These are phyloP conservation scores for Tetrapisispora iriomotensis DNA, from an alignment of 805 yeast genomes.

Conservation along the genomic window DNA sequence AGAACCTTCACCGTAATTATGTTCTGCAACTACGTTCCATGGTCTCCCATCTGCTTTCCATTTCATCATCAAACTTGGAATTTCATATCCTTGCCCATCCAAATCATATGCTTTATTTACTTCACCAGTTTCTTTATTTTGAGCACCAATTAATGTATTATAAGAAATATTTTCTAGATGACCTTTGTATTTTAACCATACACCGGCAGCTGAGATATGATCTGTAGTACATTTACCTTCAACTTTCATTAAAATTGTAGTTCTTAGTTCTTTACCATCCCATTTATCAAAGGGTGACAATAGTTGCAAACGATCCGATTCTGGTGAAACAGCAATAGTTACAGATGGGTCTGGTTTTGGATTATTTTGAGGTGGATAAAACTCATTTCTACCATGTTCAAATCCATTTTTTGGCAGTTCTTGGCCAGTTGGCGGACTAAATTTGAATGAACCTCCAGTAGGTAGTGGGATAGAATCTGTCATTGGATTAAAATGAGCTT, in stretches of 20 bases:
- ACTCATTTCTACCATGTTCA: constrained; percentile 59
- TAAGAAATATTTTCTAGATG: constrained; percentile 91
- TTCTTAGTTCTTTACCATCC: constrained; percentile 73
- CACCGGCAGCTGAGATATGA: constrained; percentile 98
- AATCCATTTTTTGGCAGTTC: constrained; percentile 80
- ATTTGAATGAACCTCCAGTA: constrained; percentile 66
- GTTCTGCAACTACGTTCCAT: constrained; percentile 95
- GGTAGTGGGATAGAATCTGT: constrained; percentile 70
- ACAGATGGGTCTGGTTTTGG: constrained; percentile 43
- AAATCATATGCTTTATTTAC: constrained; percentile 84
- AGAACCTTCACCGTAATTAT: constrained; percentile 97
- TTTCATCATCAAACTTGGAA: constrained; percentile 94
- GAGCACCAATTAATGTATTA: constrained; percentile 94
- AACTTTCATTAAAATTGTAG: constrained; percentile 75
- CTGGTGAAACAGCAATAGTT: constrained; percentile 63
- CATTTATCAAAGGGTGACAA: constrained; percentile 83
- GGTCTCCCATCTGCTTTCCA: constrained; percentile 82
- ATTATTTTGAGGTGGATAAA: constrained; percentile 42
- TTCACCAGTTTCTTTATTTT: constrained; percentile 92
- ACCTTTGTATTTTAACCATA: constrained; percentile 97
- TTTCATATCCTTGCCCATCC: constrained; percentile 65
- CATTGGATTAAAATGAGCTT: constrained; percentile 82
- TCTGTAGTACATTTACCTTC: constrained; percentile 98
- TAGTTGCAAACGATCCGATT: constrained; percentile 84
- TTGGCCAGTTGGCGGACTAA: constrained; percentile 69